phyloP scores from a whole-genome alignment of 1,284 basidiomycete genomes.

The Leccinum insolens region DNA sequence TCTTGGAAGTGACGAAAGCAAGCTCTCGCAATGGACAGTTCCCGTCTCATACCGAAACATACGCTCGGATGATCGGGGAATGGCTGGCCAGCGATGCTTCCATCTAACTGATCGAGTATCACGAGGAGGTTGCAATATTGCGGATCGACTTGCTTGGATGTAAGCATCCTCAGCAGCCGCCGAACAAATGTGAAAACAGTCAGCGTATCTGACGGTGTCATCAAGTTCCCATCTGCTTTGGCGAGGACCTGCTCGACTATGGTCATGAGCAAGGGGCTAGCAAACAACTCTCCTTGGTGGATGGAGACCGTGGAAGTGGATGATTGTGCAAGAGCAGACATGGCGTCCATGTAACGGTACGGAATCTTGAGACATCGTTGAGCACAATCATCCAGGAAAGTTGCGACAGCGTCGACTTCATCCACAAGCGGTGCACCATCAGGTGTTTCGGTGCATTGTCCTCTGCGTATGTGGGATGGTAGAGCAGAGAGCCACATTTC shows the following conservation, averaged over 20 bases:
- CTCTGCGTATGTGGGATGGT: constrained; percentile 41
- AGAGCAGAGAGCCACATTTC: constrained; percentile 74
- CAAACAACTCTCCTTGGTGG: constrained; percentile 28
- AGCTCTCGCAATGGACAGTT: constrained; percentile 42
- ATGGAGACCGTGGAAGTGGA: constrained; percentile 3
- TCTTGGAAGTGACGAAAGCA: constrained; percentile 36
- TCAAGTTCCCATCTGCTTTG: constrained; percentile 55
- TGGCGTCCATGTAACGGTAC: constrained; percentile 84
- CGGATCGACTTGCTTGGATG: constrained; percentile 49
- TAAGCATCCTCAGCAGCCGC: constrained; percentile 59
- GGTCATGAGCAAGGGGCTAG: constrained; percentile 78
- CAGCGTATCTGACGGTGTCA: constrained; percentile 63
- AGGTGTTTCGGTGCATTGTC: constrained; percentile 41
- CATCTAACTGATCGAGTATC: constrained; percentile 43
- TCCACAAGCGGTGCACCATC: constrained; percentile 59
- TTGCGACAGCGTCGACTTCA: constrained; percentile 63
- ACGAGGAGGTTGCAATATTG: constrained; percentile 40
- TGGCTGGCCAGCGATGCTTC: constrained; percentile 28
- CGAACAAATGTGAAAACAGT: constrained; percentile 65
- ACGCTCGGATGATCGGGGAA: constrained; percentile 43
- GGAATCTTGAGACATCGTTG: constrained; percentile 85
- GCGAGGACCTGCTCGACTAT: constrained; percentile 76
- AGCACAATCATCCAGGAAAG: constrained; percentile 86
- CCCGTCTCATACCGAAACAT: constrained; percentile 48
- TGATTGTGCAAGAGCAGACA: constrained; percentile 23